These are phyloP conservation scores for Schizochytrium sp. DNA, from an alignment of 108 stramenopile species.

Conservation along the genomic window DNA sequence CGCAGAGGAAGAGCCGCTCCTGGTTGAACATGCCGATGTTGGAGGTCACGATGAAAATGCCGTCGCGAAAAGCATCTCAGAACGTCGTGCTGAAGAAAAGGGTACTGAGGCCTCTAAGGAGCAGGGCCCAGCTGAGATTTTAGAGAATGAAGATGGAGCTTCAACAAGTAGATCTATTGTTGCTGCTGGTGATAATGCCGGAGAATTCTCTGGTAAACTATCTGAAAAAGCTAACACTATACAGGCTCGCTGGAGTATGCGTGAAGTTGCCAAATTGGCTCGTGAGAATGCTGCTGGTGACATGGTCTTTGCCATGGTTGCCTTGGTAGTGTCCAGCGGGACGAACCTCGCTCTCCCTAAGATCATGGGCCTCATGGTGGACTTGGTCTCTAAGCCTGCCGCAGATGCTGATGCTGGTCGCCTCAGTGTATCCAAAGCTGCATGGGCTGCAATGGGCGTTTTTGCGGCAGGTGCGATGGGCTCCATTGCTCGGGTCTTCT, in stretches of 20 bases:
- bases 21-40: neutral
- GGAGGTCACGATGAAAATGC: neutral
- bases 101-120: too few species aligned
- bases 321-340: constrained; percentile 45
- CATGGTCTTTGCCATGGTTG: constrained; percentile 16
- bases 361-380: constrained; percentile 54
- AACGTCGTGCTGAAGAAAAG: too few species aligned
- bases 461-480: constrained; percentile 45
- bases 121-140: neutral
- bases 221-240: too few species aligned
- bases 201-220: too few species aligned
- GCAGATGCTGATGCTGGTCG: neutral
- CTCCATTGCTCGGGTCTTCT: neutral
- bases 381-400: neutral
- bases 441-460: constrained; percentile 41
- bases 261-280: neutral
- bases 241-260: constrained; percentile 7
- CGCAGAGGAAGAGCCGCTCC: neutral
- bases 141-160: neutral
- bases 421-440: constrained; percentile 4
- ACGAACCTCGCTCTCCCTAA: constrained; percentile 26
- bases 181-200: too few species aligned
- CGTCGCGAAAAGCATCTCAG: neutral
- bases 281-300: constrained; percentile 21
- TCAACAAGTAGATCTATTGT: too few species aligned